A percentile compares a stretch with the other conserved stretches of the same genome.
phyloP scores from a whole-genome alignment of 2,329 filamentous ascomycete species.

The Orbilia quercus region DNA sequence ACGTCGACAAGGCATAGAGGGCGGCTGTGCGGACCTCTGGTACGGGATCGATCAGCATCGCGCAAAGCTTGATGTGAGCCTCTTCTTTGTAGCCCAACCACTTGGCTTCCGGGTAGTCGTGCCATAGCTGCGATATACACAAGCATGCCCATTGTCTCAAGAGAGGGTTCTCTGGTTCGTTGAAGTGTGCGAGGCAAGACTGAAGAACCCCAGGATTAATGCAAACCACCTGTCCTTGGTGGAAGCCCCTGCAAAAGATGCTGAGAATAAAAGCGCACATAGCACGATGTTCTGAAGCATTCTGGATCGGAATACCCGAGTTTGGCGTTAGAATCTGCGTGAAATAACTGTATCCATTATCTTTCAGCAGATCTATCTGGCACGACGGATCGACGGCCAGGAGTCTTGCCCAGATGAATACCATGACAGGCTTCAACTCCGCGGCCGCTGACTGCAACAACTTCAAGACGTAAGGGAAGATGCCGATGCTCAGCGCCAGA shows the following conservation, averaged over 20 bases:
- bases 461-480: constrained; percentile 99
- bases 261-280: constrained; percentile 99
- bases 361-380: constrained; percentile 92
- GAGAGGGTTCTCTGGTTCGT: constrained; percentile 86
- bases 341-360: constrained; percentile 97
- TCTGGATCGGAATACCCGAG: constrained; percentile 83
- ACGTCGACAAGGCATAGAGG: constrained; percentile 91
- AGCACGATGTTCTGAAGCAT: constrained; percentile 92
- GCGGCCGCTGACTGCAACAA: constrained; percentile 92
- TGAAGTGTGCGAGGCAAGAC: constrained; percentile 85
- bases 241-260: constrained; percentile 96
- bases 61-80: constrained; percentile 82
- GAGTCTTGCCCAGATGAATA: constrained; percentile 98
- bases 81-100: constrained; percentile 93
- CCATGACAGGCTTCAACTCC: constrained; percentile 97
- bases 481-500: constrained; percentile 94
- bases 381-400: constrained; percentile 94
- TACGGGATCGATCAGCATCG: constrained; percentile 83
- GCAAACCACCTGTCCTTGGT: constrained; percentile 89
- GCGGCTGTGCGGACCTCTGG: constrained; percentile 94
- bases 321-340: constrained; percentile 88
- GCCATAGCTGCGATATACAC: constrained; percentile 94
- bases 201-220: constrained; percentile 88
- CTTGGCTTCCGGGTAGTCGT: constrained; percentile 89
- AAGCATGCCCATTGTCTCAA: constrained; percentile 95